Evolutionary conservation across 2,329 filamentous ascomycete species (phyloP), one percentile per base, ranked within the genome.

Genomic region (Stemphylium beticola): DNA sequence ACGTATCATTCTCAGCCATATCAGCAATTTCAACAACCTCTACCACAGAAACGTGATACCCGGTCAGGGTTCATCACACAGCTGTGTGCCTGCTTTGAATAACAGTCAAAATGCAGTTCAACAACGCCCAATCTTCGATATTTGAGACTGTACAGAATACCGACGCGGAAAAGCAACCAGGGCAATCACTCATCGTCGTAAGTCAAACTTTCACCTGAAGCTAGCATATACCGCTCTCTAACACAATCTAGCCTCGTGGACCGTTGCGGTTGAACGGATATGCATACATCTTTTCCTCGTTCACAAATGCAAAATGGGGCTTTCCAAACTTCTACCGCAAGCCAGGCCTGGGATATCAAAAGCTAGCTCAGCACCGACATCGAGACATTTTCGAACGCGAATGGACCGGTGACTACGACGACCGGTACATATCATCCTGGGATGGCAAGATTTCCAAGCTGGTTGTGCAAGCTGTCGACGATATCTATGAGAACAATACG

Each of bases 401-500:
- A 42, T 68, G 67, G 65, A 47, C 56, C 2, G 63, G 66, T 2
- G 61, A 71, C 34, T 66, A 67, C 31, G 69, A 70, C 29, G 71
- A 73, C 32, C 66, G 68, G 2, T 73, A 73, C 36, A 61, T 73
- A 14, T 71, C 68, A 8, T 57, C 67, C 0, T 71, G 52, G 47
- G 69, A 73, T 34, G 71, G 69, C 4, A 67, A 64, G 24, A 49
- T 69, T 6, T 67, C 66, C 1, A 68, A 69, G 36, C 58, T 74
- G 2, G 61, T 72, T 3, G 69, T 74, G 3, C 71, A 74, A 50
- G 60, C 67, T 14, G 61, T 66, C 2, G 70, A 74, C 14, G 67
- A 73, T 2, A 69, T 73, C 11, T 72, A 69, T 41, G 67, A 73
- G 34, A 63, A 69, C 18, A 58, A 62, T 2, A 49, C 56, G 2